These are phyloP conservation scores for Cytospora paraplurivora DNA, from an alignment of 2,329 filamentous ascomycete species.

Conservation along the genomic window DNA sequence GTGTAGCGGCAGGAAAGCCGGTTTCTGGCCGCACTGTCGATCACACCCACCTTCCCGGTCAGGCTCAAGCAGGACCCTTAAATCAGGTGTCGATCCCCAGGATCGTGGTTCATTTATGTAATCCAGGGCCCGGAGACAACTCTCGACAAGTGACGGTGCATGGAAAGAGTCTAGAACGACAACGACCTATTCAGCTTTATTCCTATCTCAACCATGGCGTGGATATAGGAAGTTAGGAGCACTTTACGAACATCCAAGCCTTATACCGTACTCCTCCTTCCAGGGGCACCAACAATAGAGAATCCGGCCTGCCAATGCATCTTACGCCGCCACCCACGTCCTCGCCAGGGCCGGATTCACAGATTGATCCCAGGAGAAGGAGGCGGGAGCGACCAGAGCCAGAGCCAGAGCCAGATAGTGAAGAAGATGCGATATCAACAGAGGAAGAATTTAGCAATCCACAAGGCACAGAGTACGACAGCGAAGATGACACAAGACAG, in stretches of 20 bases:
- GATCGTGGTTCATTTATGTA: background rate
- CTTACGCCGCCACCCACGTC: conserved; percentile 19
- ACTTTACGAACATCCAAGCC: background rate
- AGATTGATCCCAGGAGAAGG: conserved; percentile 10
- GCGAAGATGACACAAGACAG: background rate
- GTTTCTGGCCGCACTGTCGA: conserved; percentile 16
- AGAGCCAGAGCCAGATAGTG: background rate
- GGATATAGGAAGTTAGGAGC: background rate
- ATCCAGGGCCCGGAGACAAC: background rate
- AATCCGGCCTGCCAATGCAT: conserved; percentile 16
- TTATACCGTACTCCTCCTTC: background rate
- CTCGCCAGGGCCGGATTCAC: conserved; percentile 8
- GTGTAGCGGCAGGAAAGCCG: conserved; percentile 5
- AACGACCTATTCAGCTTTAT: background rate
- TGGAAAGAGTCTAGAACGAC: background rate
- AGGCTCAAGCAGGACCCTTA: background rate
- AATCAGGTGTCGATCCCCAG: background rate
- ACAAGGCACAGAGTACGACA: conserved; percentile 10
- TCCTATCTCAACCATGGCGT: background rate
- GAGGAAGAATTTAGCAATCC: conserved; percentile 5
- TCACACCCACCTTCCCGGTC: background rate
- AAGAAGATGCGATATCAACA: background rate
- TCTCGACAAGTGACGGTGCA: background rate
- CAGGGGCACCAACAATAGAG: background rate
- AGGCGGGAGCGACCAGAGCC: conserved; percentile 1